Percentiles rank a stretch among this genome's conserved stretches.
phyloP scores from a whole-genome alignment of 805 yeast genomes.

The Candida sphagnicola region DNA sequence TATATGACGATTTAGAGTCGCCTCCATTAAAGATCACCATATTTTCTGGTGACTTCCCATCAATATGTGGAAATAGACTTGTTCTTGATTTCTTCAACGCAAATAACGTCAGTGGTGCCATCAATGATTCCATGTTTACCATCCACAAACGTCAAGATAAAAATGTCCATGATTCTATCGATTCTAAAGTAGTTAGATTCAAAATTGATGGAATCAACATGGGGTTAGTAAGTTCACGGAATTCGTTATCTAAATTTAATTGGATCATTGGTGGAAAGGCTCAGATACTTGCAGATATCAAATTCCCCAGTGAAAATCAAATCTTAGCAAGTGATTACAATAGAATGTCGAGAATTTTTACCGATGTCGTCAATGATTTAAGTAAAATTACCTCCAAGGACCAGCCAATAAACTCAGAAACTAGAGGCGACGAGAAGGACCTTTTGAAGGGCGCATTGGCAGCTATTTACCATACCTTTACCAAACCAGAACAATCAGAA shows the following conservation, averaged over 20 bases:
- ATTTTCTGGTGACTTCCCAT: constrained; percentile 64
- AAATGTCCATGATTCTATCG: constrained; percentile 23
- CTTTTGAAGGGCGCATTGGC: constrained; percentile 37
- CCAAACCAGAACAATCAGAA: constrained; percentile 14
- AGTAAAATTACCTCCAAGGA: constrained; percentile 12
- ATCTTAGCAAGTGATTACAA: constrained; percentile 17
- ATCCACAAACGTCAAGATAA: constrained; percentile 64
- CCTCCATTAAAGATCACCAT: constrained; percentile 48
- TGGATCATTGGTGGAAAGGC: constrained; percentile 73
- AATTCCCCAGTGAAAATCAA: constrained; percentile 49
- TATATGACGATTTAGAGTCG: constrained; percentile 20
- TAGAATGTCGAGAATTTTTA: constrained; percentile 22
- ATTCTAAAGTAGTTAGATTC: constrained; percentile 28
- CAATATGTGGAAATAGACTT: constrained; percentile 53
- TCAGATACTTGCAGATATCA: constrained; percentile 67
- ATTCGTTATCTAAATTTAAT: constrained; percentile 48
- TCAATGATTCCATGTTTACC: constrained; percentile 72
- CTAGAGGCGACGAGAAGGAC: constrained; percentile 18
- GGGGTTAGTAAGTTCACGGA: constrained; percentile 23
- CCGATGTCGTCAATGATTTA: constrained; percentile 25
- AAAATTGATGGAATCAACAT: constrained; percentile 40
- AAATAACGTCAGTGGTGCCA: constrained; percentile 65
- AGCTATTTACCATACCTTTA: constrained; percentile 39
- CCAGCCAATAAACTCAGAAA: neutral
- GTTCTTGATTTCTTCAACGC: constrained; percentile 69